Evolutionary conservation across 1,139 yeast species (phyloP), one percentile per base, ranked within the genome.

Genomic region (Yamadazyma buinensis): DNA sequence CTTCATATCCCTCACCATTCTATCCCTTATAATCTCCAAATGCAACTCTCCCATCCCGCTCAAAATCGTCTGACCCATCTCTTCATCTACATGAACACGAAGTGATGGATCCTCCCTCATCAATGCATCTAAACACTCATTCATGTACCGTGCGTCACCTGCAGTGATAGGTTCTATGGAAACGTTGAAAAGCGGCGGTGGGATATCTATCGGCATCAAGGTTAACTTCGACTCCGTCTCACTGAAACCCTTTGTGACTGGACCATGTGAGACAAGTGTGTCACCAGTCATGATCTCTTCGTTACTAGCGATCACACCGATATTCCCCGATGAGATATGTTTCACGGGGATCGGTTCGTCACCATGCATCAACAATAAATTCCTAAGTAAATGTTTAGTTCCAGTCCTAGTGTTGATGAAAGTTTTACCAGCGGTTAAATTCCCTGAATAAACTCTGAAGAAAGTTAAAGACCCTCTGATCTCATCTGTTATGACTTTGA

Each of bases 21-120:
- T 67, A 46, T 87, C 95, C 35, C 73, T 72, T 2, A 94, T 84
- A 46, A 92, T 88, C 46, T 92, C 97, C 35, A 92, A 68, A 57
- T 92, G 98, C 34, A 92, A 66, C 51, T 88, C 96, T 13, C 97
- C 98, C 97, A 92, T 88, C 3, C 98, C 99, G 34, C 95, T 80
- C 23, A 92, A 58, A 20, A 88, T 69, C 1, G 88, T 80, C 57
- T 92, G 97, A 0, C 95, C 96, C 38, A 85, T 67, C 41, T 90
- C 97, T 43, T 85, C 95, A 51, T 92, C 97, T 34, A 43, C 39
- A 19, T 46, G 43, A 1, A 59, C 59, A 25, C 50, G 44, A 28
- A 60, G 46, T 2, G 66, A 60, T 8, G 56, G 72, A 32, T 58
- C 99, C 54, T 94, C 98, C 39, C 85, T 71, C 11, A 85, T 61